Conservation (phyloP, 176 grass and related monocot species). For the Ampelocalamus luodianensis region DNA sequence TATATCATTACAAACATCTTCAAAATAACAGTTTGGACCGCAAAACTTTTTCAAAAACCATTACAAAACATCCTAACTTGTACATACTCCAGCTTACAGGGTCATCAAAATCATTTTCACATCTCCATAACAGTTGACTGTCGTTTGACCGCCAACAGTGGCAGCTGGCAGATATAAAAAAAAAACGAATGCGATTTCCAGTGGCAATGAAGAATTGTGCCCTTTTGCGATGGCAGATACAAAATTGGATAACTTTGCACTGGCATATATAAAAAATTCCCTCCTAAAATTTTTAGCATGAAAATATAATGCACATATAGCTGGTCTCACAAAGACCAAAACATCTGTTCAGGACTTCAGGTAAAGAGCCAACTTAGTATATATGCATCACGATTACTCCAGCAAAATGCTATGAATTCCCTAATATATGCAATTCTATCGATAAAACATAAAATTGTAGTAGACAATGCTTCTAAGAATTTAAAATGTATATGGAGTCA, state of each 20-base stretch:
- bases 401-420: neutral
- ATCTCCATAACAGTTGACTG: neutral
- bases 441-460: neutral
- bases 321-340: neutral
- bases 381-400: neutral
- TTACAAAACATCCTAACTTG: neutral
- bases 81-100: neutral
- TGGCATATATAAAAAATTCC: neutral
- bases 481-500: conserved; percentile 3
- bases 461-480: conserved; percentile 22
- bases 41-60: conserved; percentile 1
- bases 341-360: neutral
- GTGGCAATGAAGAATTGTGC: neutral
- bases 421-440: neutral
- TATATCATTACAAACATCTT: neutral
- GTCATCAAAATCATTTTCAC: neutral
- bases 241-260: neutral
- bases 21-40: neutral
- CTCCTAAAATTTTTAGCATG: neutral
- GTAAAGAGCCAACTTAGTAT: neutral
- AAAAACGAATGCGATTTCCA: neutral
- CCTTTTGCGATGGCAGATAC: neutral
- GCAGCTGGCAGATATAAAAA: neutral
- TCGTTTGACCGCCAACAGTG: neutral
- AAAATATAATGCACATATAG: neutral